Conservation (phyloP, 306 rosid species). For the Dalbergia cultrata region DNA sequence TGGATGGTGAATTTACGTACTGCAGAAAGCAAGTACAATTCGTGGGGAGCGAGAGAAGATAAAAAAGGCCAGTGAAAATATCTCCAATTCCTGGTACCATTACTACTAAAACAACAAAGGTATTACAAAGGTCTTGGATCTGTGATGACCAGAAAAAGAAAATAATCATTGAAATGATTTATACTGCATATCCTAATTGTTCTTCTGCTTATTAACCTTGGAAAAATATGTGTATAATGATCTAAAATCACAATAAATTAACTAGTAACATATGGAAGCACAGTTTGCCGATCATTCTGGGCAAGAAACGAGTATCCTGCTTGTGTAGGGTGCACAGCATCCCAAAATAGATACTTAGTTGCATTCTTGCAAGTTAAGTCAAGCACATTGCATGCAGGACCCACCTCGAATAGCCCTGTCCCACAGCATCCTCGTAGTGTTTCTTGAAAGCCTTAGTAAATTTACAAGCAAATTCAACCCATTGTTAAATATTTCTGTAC, state of each 20-base stretch:
- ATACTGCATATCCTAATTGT: too few species aligned
- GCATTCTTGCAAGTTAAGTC: constrained; percentile 46
- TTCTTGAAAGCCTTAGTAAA: constrained; percentile 40
- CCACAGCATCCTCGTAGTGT: constrained; percentile 57
- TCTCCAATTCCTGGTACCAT: too few species aligned
- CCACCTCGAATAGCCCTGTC: constrained; percentile 51
- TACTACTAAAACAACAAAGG: background rate
- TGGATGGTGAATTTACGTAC: too few species aligned
- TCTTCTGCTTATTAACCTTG: background rate
- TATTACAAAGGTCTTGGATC: constrained; percentile 1
- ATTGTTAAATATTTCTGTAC: background rate
- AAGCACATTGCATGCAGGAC: constrained; percentile 39
- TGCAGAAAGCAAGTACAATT: too few species aligned
- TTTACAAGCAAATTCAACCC: background rate
- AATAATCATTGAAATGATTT: background rate
- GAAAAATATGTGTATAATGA: background rate
- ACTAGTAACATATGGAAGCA: constrained; percentile 18
- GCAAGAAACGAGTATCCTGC: constrained; percentile 37
- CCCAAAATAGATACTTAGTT: constrained; percentile 53
- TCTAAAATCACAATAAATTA: background rate
- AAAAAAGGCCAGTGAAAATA: too few species aligned
- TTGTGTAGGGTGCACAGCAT: constrained; percentile 53
- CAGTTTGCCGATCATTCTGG: background rate
- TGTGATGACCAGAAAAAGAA: background rate
- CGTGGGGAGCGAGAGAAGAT: too few species aligned